Conservation (phyloP, 495 filamentous ascomycete species). For the Pyronema omphalodes region DNA sequence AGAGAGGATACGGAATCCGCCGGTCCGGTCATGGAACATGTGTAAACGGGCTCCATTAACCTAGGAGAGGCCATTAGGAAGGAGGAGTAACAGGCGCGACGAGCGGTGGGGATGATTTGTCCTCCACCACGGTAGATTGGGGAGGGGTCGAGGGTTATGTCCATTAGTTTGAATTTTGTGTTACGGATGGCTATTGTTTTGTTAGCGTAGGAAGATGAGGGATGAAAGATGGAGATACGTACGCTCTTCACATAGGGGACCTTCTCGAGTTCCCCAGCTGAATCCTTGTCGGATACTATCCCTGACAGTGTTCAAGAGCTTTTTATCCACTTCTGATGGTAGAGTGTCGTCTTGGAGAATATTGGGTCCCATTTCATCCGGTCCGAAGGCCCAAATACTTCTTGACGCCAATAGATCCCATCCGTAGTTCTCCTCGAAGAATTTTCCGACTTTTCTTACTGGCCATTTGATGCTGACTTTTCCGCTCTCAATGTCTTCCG, state of each 20-base stretch:
- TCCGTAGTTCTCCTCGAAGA: slow-evolving; percentile 92
- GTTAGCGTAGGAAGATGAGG: background rate
- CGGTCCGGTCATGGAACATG: slow-evolving; percentile 78
- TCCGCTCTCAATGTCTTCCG: slow-evolving; percentile 84
- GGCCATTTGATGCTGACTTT: slow-evolving; percentile 84
- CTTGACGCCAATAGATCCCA: slow-evolving; percentile 88
- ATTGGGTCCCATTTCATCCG: slow-evolving; percentile 87
- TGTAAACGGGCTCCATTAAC: slow-evolving; percentile 90
- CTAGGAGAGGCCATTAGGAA: slow-evolving; percentile 94
- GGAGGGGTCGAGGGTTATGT: slow-evolving; percentile 68
- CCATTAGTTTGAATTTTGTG: slow-evolving; percentile 85
- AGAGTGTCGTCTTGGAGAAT: slow-evolving; percentile 94
- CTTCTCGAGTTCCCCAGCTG: slow-evolving; percentile 86
- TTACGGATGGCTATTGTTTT: slow-evolving; percentile 63
- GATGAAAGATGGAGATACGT: slow-evolving; percentile 30
- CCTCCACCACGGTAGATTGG: slow-evolving; percentile 88
- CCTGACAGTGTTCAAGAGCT: slow-evolving; percentile 65
- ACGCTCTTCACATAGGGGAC: slow-evolving; percentile 96
- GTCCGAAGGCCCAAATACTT: slow-evolving; percentile 97
- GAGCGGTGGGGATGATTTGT: slow-evolving; percentile 88
- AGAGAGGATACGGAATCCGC: slow-evolving; percentile 73
- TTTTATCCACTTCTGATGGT: slow-evolving; percentile 77
- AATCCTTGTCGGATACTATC: slow-evolving; percentile 91
- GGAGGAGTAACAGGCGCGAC: slow-evolving; percentile 77
- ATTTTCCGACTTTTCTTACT: slow-evolving; percentile 79